phyloP scores from a whole-genome alignment of 2,329 filamentous ascomycete species.

The Myotisia sp. region DNA sequence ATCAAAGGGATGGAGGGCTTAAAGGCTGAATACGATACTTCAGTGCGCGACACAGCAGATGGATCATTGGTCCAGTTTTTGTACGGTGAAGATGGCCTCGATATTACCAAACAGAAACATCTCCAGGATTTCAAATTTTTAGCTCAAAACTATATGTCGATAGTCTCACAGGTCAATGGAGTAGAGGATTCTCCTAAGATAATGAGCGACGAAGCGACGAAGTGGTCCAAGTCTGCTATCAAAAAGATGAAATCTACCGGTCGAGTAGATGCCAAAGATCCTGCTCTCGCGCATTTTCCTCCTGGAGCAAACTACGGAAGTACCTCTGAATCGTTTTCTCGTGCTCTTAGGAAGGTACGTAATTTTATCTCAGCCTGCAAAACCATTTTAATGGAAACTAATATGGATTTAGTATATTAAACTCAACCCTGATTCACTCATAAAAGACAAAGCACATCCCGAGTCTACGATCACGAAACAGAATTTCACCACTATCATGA shows the following conservation, averaged over 20 bases:
- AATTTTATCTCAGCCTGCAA: not conserved
- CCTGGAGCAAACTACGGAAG: constrained; percentile 63
- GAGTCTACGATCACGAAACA: constrained; percentile 45
- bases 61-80: constrained; percentile 88
- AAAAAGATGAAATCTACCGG: constrained; percentile 67
- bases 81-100: constrained; percentile 90
- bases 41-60: constrained; percentile 75
- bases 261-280: constrained; percentile 55
- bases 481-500: constrained; percentile 68
- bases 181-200: constrained; percentile 40
- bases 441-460: constrained; percentile 45
- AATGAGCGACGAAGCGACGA: constrained; percentile 51
- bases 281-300: constrained; percentile 56
- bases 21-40: constrained; percentile 81
- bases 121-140: constrained; percentile 82
- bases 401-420: constrained; percentile 50
- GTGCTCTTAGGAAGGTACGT: constrained; percentile 47
- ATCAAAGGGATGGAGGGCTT: constrained; percentile 98
- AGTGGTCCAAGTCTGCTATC: constrained; percentile 51
- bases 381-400: not conserved
- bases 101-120: constrained; percentile 88
- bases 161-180: constrained; percentile 63
- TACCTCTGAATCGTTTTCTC: constrained; percentile 76
- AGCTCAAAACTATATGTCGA: constrained; percentile 67
- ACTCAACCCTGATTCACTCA: constrained; percentile 49